Conservation (phyloP, 73 alveolate genomes). For the Durusdinium trenchii region DNA sequence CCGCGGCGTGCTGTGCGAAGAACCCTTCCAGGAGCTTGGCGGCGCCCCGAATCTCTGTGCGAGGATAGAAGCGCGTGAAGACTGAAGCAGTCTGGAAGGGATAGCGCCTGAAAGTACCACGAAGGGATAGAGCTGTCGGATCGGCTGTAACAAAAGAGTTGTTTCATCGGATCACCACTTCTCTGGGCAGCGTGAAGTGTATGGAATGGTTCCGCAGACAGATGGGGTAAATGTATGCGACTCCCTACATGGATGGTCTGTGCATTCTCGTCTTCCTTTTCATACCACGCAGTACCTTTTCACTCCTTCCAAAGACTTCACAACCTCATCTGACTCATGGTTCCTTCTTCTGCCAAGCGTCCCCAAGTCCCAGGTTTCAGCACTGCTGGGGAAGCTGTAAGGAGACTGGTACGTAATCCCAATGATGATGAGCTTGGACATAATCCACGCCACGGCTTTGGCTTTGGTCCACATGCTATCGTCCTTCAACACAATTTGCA, state of each 20-base stretch:
- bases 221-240: too few species aligned
- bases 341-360: too few species aligned
- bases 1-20: not conserved
- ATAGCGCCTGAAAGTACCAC: not conserved
- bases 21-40: conserved; percentile 13
- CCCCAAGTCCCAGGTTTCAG: conserved; percentile 17
- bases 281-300: too few species aligned
- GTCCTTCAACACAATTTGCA: not conserved
- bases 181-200: not conserved
- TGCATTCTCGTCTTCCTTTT: too few species aligned
- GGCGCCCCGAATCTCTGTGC: not conserved
- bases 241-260: too few species aligned
- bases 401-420: not conserved
- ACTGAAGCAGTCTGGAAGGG: not conserved
- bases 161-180: not conserved
- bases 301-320: too few species aligned
- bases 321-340: too few species aligned
- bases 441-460: not conserved
- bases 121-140: not conserved
- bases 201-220: too few species aligned
- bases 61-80: conserved; percentile 20
- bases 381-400: not conserved
- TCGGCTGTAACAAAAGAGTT: not conserved
- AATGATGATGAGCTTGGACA: not conserved
- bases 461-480: not conserved